phyloP scores from a whole-genome alignment of 352 stramenopile species.

The Pythium rhizo-oryzae region DNA sequence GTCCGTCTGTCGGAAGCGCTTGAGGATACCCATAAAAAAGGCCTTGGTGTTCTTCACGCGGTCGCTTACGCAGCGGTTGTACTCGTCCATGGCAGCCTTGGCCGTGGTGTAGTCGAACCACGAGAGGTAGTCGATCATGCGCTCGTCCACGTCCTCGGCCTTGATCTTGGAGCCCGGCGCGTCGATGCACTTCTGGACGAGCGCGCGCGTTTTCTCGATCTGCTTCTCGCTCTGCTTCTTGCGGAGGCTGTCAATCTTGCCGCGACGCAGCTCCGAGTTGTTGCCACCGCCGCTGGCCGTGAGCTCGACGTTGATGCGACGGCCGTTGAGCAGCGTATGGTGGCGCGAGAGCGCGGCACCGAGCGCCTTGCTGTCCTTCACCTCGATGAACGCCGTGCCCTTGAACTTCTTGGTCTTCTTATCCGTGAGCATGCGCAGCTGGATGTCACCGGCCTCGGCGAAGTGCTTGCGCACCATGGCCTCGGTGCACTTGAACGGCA shows the following conservation, averaged over 20 bases:
- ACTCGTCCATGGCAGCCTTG: conserved; percentile 81
- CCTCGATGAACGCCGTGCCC: conserved; percentile 86
- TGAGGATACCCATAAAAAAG: conserved; percentile 91
- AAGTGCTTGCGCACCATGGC: conserved; percentile 71
- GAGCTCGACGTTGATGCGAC: conserved; percentile 88
- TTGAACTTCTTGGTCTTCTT: conserved; percentile 86
- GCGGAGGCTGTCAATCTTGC: conserved; percentile 67
- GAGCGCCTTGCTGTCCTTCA: conserved; percentile 81
- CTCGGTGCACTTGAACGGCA: conserved; percentile 79
- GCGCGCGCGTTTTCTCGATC: conserved; percentile 78
- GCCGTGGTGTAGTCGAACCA: conserved; percentile 91
- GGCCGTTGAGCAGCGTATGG: conserved; percentile 77
- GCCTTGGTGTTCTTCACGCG: conserved; percentile 83
- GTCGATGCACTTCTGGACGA: conserved; percentile 84
- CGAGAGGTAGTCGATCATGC: conserved; percentile 87
- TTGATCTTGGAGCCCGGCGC: conserved; percentile 71
- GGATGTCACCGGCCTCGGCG: conserved; percentile 69
- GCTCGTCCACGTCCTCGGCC: conserved; percentile 81
- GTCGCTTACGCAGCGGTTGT: conserved; percentile 72
- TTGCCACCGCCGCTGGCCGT: conserved; percentile 80
- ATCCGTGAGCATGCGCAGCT: conserved; percentile 83
- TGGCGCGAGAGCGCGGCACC: conserved; percentile 77
- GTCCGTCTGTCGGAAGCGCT: conserved; percentile 84
- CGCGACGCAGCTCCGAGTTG: conserved; percentile 77
- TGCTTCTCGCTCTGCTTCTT: conserved; percentile 87